These are phyloP conservation scores for Aaosphaeria arxii DNA, from an alignment of 2,329 filamentous ascomycete species.

Conservation along the genomic window DNA sequence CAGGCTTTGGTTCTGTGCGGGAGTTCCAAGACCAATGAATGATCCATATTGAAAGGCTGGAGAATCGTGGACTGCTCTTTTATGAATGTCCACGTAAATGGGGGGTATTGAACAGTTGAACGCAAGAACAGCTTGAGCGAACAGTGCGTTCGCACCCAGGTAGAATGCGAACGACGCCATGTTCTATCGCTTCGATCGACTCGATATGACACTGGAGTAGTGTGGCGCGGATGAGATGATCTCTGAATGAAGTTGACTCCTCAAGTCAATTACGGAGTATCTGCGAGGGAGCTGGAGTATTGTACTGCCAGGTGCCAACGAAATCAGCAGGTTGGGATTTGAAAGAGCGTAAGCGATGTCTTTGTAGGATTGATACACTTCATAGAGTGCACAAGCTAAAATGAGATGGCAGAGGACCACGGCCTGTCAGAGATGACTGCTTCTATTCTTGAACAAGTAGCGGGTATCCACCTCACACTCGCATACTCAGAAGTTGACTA, in stretches of 20 bases:
- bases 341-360: background rate
- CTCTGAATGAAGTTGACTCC: background rate
- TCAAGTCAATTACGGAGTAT: background rate
- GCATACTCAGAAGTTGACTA: background rate
- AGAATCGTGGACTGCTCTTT: constrained; percentile 40
- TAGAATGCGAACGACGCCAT: constrained; percentile 28
- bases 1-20: constrained; percentile 44
- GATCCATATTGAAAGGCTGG: constrained; percentile 42
- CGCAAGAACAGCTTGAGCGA: constrained; percentile 32
- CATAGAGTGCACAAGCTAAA: background rate
- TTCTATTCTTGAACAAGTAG: background rate
- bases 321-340: background rate
- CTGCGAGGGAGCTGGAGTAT: background rate
- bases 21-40: constrained; percentile 43
- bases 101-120: constrained; percentile 39
- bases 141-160: constrained; percentile 30
- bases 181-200: background rate
- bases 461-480: background rate
- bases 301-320: background rate
- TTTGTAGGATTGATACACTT: background rate
- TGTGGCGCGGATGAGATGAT: background rate
- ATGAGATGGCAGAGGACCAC: background rate
- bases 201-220: no score
- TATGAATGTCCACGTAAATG: constrained; percentile 46
- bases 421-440: background rate